These are phyloP conservation scores for Ogataea trehaloabstinens DNA, from an alignment of 805 yeast species.

Conservation along the genomic window DNA sequence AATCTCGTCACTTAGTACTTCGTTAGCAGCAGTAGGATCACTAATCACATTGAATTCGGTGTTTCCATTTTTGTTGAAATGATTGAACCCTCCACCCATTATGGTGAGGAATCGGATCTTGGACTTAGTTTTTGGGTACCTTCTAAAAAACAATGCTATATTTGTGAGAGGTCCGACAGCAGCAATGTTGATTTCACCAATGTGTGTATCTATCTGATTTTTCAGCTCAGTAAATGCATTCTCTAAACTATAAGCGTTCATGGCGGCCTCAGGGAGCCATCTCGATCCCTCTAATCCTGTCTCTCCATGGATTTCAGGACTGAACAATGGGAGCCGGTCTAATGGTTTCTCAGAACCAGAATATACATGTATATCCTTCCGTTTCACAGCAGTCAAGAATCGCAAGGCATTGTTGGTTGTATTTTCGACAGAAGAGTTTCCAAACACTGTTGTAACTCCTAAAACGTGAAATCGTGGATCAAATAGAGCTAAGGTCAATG, in stretches of 20 bases:
- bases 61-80: constrained; percentile 30
- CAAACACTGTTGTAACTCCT: constrained; percentile 76
- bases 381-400: constrained; percentile 58
- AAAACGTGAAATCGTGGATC: constrained; percentile 56
- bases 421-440: constrained; percentile 60
- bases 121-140: constrained; percentile 51
- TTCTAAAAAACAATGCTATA: constrained; percentile 51
- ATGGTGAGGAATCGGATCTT: constrained; percentile 55
- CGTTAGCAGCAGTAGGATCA: constrained; percentile 74
- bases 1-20: constrained; percentile 46
- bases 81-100: constrained; percentile 69
- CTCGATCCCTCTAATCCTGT: constrained; percentile 75
- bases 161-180: constrained; percentile 82
- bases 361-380: constrained; percentile 58
- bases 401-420: constrained; percentile 72
- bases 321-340: constrained; percentile 44
- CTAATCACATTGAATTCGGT: constrained; percentile 76
- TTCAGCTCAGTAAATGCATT: constrained; percentile 26
- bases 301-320: constrained; percentile 68
- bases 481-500: constrained; percentile 60
- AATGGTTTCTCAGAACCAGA: constrained; percentile 64
- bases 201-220: constrained; percentile 27
- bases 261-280: constrained; percentile 50
- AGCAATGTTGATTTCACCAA: constrained; percentile 54
- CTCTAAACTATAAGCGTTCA: constrained; percentile 15